phyloP scores from a whole-genome alignment of 257 asterid genomes.

The Phtheirospermum japonicum region DNA sequence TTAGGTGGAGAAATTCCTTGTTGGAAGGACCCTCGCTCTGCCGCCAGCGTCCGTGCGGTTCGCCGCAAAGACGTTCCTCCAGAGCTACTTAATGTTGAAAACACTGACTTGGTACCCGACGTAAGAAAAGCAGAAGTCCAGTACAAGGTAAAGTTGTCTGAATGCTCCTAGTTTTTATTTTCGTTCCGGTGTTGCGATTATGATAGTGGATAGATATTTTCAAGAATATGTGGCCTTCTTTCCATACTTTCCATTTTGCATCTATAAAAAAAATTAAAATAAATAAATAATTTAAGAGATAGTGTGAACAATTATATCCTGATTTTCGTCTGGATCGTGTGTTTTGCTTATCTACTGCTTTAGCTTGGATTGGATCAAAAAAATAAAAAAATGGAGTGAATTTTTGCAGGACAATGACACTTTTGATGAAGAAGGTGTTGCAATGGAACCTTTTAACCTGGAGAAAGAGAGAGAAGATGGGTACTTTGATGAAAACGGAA shows the following conservation, averaged over 20 bases:
- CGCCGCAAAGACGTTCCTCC: constrained; percentile 46
- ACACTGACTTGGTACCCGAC: constrained; percentile 50
- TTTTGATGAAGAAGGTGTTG: constrained; percentile 70
- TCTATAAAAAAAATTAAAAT: too few relatives aligned
- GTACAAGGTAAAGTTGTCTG: constrained; percentile 51
- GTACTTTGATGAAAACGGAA: constrained; percentile 84
- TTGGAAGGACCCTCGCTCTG: constrained; percentile 49
- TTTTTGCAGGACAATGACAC: constrained; percentile 71
- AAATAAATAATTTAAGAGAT: neutral
- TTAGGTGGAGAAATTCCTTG: constrained; percentile 36
- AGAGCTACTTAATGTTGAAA: constrained; percentile 54
- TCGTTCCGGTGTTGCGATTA: neutral
- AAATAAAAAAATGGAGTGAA: constrained; percentile 16
- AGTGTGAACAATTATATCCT: neutral
- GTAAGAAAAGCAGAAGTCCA: constrained; percentile 61
- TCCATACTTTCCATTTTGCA: neutral
- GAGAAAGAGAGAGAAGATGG: constrained; percentile 93
- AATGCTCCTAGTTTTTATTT: neutral
- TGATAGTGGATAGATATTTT: neutral
- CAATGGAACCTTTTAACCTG: constrained; percentile 82
- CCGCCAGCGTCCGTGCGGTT: constrained; percentile 62
- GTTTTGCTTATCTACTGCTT: neutral
- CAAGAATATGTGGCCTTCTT: neutral
- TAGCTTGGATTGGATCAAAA: constrained; percentile 1
- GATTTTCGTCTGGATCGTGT: neutral